Evolutionary conservation across 306 rosid genomes (phyloP), one percentile per base, ranked within the genome.

Genomic region (Fragaria nilgerrensis): DNA sequence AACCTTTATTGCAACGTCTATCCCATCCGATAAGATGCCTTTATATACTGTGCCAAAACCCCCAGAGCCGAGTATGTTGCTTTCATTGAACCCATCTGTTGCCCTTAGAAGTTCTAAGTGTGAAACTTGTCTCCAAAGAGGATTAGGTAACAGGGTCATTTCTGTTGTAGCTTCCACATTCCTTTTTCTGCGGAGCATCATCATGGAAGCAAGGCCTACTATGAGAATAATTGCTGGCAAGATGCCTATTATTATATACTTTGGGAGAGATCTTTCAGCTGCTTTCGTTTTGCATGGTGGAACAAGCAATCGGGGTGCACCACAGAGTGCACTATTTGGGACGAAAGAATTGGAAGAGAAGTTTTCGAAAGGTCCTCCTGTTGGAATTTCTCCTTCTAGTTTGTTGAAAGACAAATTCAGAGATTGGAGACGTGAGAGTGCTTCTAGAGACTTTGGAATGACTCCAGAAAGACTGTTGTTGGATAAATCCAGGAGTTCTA

Each of bases 321-420:
- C 77, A 79, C 88, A 85, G 2, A 82, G 79, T 16, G 34, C 81
- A 39, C 25, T 53, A 53, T 85, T 85, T 41, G 68, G 37, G n/a
- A 67, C 10, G 59, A 85, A 85, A 66, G 83, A 81, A 29, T 27
- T 20, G 67, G 78, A 16, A 1, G 85, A 74, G 58, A 81, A 65
- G 7, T 45, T 81, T 20, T 39, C 4, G 14, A 84, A 70, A 39
- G 78, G 70, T 4, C 79, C 81, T 13, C 62, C 68, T 32, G 12
- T 65, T 44, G 81, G 82, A 62, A 81, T 81, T 70, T 74, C 80
- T 52, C 85, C 85, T 78, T 22, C 62, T 6, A 83, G 65, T 6
- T 15, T 49, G 61, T 81, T 75, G 77, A 22, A 58, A 37, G 77
- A 61, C 29, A 81, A 49, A 37, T 69, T 41, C 7, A 81, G 19